Conservation (phyloP, 306 rosid species). For the Herpetospermum pedunculosum region DNA sequence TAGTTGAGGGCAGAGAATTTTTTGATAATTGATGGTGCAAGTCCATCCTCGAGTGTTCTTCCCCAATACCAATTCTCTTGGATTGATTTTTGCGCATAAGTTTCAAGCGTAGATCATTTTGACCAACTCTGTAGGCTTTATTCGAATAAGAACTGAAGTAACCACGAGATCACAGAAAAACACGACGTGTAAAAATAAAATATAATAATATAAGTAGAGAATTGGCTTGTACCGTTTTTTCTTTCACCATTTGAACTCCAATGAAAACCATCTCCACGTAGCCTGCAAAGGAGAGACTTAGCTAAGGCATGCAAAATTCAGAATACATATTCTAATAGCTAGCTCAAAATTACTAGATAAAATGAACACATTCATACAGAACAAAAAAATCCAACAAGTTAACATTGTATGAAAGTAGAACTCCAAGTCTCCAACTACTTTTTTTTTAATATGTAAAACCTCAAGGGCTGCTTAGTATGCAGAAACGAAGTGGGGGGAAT, state of each 20-base stretch:
- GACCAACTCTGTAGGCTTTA: constrained; percentile 27
- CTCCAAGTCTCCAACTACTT: no score
- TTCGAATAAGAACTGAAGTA: constrained; percentile 13
- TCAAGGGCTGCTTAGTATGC: no score
- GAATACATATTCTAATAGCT: not conserved
- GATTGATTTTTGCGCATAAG: constrained; percentile 31
- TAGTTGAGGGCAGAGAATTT: constrained; percentile 17
- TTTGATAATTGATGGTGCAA: constrained; percentile 14
- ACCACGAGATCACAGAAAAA: constrained; percentile 5
- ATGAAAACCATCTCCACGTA: constrained; percentile 22
- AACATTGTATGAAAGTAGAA: not conserved
- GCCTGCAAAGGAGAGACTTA: constrained; percentile 25
- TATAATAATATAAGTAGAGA: not conserved
- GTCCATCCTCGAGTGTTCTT: constrained; percentile 18
- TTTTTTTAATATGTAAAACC: no score
- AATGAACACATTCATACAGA: not conserved
- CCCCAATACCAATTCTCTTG: constrained; percentile 18
- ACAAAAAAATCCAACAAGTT: not conserved
- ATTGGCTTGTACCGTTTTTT: constrained; percentile 22
- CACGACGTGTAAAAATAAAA: not conserved
- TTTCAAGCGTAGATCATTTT: constrained; percentile 46
- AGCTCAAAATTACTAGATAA: not conserved
- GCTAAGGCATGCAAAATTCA: constrained; percentile 2
- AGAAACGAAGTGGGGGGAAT: no score
- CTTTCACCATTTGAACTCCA: constrained; percentile 12